A percentile compares a stretch with the other conserved stretches of the same genome.
These are phyloP conservation scores for Mycosphaerella sp. DNA, from an alignment of 2,329 filamentous ascomycete genomes.

Conservation along the genomic window DNA sequence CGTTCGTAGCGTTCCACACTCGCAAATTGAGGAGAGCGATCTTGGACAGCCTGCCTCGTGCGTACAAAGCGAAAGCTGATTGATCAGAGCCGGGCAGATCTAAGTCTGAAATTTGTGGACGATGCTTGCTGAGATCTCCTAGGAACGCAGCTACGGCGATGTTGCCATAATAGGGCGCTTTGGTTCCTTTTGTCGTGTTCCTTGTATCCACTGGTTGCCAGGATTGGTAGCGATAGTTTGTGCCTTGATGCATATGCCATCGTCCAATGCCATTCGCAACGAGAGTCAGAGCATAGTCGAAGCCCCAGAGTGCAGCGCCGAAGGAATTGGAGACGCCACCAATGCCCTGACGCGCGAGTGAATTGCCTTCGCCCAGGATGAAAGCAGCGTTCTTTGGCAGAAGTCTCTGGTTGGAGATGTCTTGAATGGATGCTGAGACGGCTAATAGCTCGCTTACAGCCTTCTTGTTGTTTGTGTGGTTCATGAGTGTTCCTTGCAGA, in stretches of 20 bases:
- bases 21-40: constrained; percentile 54
- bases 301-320: constrained; percentile 58
- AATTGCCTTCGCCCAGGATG: constrained; percentile 58
- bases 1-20: constrained; percentile 46
- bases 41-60: constrained; percentile 41
- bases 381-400: constrained; percentile 44
- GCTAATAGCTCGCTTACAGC: constrained; percentile 21
- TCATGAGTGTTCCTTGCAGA: constrained; percentile 57
- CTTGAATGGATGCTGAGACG: constrained; percentile 43
- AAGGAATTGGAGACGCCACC: constrained; percentile 59
- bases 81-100: constrained; percentile 39
- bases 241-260: constrained; percentile 60
- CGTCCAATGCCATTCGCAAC: constrained; percentile 52
- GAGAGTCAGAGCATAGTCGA: constrained; percentile 57
- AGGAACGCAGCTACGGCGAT: constrained; percentile 54
- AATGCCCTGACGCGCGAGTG: constrained; percentile 55
- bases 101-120: constrained; percentile 45
- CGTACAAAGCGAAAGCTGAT: constrained; percentile 53
- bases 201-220: constrained; percentile 56
- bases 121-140: constrained; percentile 35
- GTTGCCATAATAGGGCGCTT: constrained; percentile 59
- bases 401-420: constrained; percentile 44
- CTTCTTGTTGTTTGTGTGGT: constrained; percentile 47
- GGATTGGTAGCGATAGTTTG: constrained; percentile 54
- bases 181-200: constrained; percentile 50